phyloP scores from a whole-genome alignment of 495 filamentous ascomycete genomes.

The Peziza echinospora region DNA sequence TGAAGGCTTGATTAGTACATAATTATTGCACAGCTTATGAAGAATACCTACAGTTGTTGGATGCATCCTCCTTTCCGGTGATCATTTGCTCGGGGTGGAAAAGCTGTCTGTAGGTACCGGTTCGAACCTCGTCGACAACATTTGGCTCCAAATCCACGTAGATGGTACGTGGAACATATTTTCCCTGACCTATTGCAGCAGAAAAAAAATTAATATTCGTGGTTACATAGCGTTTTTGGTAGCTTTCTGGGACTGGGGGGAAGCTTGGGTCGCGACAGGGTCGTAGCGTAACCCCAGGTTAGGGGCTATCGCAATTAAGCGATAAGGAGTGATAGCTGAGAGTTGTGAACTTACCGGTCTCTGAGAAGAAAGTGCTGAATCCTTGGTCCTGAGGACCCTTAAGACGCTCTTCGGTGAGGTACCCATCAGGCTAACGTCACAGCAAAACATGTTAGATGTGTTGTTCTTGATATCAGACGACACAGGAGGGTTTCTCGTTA shows the following conservation, averaged over 20 bases:
- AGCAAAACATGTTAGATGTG: slow-evolving; percentile 4
- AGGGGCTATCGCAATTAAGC: background rate
- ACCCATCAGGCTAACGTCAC: slow-evolving; percentile 69
- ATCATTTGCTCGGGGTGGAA: slow-evolving; percentile 99
- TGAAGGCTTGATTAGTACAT: slow-evolving; percentile 21
- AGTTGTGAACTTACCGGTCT: slow-evolving; percentile 61
- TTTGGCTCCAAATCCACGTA: slow-evolving; percentile 99
- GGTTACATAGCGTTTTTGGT: slow-evolving; percentile 1
- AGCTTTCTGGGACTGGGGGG: background rate
- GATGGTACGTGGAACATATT: slow-evolving; percentile 97
- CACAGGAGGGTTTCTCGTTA: slow-evolving; percentile 26
- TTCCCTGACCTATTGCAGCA: slow-evolving; percentile 57
- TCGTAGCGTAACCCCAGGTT: background rate
- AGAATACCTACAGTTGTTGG: slow-evolving; percentile 69
- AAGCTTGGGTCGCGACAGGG: background rate
- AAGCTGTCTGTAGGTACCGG: slow-evolving; percentile 79
- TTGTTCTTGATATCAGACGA: slow-evolving; percentile 5
- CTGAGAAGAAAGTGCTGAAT: slow-evolving; percentile 99
- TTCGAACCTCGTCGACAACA: slow-evolving; percentile 98
- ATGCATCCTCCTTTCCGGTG: slow-evolving; percentile 97
- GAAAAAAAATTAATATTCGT: no score
- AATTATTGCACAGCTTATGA: slow-evolving; percentile 5
- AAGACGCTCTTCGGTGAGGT: slow-evolving; percentile 95
- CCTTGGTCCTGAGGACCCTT: slow-evolving; percentile 77
- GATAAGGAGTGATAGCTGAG: slow-evolving; percentile 1